These are phyloP conservation scores for Tetrahymena borealis DNA, from an alignment of 73 alveolate species.

Conservation along the genomic window DNA sequence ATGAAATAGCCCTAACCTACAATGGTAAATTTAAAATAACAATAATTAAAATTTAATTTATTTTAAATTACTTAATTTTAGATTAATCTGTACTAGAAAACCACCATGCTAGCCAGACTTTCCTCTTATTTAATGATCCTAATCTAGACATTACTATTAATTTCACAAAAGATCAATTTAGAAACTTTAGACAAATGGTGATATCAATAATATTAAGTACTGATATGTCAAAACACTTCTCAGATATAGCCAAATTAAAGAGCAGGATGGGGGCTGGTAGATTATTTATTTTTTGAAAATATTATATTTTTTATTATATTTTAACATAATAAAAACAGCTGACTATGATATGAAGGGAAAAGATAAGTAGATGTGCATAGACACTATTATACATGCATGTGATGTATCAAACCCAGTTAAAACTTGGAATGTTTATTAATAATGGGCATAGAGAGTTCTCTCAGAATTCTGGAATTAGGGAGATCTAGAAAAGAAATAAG, in stretches of 20 bases:
- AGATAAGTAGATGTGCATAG: conserved; percentile 55
- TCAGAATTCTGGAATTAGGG: conserved; percentile 72
- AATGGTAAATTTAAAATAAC: conserved; percentile 66
- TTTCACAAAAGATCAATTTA: conserved; percentile 45
- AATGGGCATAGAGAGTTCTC: conserved; percentile 53
- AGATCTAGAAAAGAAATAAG: conserved; percentile 58
- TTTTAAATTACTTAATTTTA: no score
- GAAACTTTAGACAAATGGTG: conserved; percentile 61
- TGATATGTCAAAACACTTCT: conserved; percentile 79
- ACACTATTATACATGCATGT: conserved; percentile 53
- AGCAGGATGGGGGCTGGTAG: conserved; percentile 45
- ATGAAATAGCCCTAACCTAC: conserved; percentile 71
- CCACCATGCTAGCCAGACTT: conserved; percentile 66
- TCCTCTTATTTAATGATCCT: conserved; percentile 21
- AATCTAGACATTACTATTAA: conserved; percentile 49
- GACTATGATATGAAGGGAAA: conserved; percentile 56
- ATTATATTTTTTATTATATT: not conserved
- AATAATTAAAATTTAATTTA: no score
- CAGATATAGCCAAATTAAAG: conserved; percentile 53
- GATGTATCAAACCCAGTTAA: conserved; percentile 72
- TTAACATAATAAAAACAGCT: not conserved
- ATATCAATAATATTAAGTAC: conserved; percentile 77
- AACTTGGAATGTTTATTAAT: conserved; percentile 43
- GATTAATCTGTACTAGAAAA: conserved; percentile 65
- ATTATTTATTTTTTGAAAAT: not conserved